Conservation (phyloP, 306 rosid genomes). For the Geum urbanum region DNA sequence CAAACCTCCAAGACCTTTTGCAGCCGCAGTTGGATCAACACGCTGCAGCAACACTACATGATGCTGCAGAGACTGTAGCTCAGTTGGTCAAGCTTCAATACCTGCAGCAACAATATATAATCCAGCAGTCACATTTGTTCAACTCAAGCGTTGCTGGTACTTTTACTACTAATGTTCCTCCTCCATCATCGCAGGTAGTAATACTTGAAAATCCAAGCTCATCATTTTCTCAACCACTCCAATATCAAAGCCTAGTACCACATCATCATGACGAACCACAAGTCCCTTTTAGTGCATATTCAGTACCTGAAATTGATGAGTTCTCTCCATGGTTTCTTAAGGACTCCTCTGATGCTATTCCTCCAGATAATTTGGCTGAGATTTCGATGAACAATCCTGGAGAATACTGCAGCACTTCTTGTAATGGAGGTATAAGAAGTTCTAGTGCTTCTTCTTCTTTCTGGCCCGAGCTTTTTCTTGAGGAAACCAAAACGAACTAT, state of each 20-base stretch:
- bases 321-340: conserved; percentile 36
- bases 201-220: conserved; percentile 31
- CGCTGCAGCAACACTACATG: conserved; percentile 38
- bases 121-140: conserved; percentile 30
- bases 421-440: conserved; percentile 38
- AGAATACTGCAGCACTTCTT: conserved; percentile 52
- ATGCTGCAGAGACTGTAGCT: conserved; percentile 43
- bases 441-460: conserved; percentile 30
- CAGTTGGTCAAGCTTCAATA: conserved; percentile 56
- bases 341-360: conserved; percentile 24
- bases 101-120: conserved; percentile 36
- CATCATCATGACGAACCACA: conserved; percentile 47
- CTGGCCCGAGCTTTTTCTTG: conserved; percentile 55
- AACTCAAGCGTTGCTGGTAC: conserved; percentile 19
- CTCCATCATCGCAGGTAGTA: conserved; percentile 29
- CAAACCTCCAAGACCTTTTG: conserved; percentile 47
- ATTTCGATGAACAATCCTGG: conserved; percentile 29
- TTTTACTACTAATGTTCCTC: conserved; percentile 1
- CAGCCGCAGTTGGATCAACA: conserved; percentile 44
- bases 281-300: conserved; percentile 54
- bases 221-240: conserved; percentile 72
- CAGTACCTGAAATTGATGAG: conserved; percentile 29
- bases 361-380: conserved; percentile 24
- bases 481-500: conserved; percentile 13
- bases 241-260: conserved; percentile 44